Evolutionary conservation across 1,284 basidiomycete genomes (phyloP).

Genomic region (Austroboletus niveus): DNA sequence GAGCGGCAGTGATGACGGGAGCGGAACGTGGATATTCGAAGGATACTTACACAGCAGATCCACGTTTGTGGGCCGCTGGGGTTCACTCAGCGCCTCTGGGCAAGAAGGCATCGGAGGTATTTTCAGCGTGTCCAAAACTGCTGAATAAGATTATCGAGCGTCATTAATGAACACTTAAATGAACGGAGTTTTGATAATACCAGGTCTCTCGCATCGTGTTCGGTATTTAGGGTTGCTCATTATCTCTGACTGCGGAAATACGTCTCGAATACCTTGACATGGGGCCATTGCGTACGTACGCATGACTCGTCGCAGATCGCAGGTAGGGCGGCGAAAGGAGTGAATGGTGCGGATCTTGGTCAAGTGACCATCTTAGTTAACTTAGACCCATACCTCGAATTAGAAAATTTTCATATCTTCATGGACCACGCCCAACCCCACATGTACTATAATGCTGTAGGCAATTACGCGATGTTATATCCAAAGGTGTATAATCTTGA

Average conservation of each 20-base stretch:
- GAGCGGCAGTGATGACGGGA: slow-evolving; percentile 25
- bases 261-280: slow-evolving; percentile 14
- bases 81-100: slow-evolving; percentile 20
- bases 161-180: slow-evolving; percentile 29
- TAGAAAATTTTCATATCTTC: slow-evolving; percentile 14
- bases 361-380: slow-evolving; percentile 18
- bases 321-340: slow-evolving; percentile 11
- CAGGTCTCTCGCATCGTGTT: slow-evolving; percentile 2
- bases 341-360: slow-evolving; percentile 1
- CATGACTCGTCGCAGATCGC: slow-evolving; percentile 13
- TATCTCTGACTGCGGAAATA: slow-evolving; percentile 31
- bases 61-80: slow-evolving; percentile 32
- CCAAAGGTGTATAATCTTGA: slow-evolving; percentile 1
- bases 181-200: slow-evolving; percentile 25
- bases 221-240: slow-evolving; percentile 5
- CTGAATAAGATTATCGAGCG: slow-evolving; percentile 27
- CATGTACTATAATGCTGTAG: slow-evolving; percentile 2
- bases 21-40: slow-evolving; percentile 36
- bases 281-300: slow-evolving; percentile 11
- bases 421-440: slow-evolving; percentile 8
- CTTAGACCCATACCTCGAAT: slow-evolving; percentile 24
- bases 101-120: slow-evolving; percentile 44
- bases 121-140: slow-evolving; percentile 50
- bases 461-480: slow-evolving; percentile 19
- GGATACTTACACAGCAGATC: slow-evolving; percentile 27